Evolutionary conservation across 2,329 filamentous ascomycete genomes (phyloP).

Genomic region (Colletotrichum falcatum): DNA sequence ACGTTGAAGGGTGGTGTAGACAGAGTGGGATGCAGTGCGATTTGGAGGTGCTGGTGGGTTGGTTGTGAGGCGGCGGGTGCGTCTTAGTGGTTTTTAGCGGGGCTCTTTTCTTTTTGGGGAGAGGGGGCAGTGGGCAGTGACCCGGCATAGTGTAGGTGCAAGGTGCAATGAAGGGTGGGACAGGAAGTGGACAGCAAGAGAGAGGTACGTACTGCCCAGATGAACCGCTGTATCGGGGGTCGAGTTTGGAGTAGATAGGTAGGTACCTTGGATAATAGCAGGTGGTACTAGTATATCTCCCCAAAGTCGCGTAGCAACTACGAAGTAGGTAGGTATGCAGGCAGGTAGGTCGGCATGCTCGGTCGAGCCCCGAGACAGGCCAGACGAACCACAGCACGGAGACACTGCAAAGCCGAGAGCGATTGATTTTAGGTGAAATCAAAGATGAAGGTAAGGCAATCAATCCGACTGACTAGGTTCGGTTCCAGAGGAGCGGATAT

Average conservation of each 20-base stretch:
- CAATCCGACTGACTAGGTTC: constrained; percentile 1
- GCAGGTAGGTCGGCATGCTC: no score
- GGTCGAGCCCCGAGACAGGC: neutral
- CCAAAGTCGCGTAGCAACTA: no score
- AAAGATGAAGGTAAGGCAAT: neutral
- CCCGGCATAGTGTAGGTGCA: constrained; percentile 3
- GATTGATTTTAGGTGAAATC: neutral
- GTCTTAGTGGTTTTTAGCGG: constrained; percentile 39
- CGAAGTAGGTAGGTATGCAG: neutral
- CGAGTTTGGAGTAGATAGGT: neutral
- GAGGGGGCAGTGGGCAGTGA: constrained; percentile 1
- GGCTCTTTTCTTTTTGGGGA: constrained; percentile 36
- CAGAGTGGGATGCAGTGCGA: constrained; percentile 33
- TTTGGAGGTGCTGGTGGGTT: constrained; percentile 37
- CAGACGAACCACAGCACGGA: neutral
- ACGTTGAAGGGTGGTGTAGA: constrained; percentile 24
- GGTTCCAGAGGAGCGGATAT: neutral
- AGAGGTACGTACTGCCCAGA: constrained; percentile 32
- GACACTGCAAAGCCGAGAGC: neutral
- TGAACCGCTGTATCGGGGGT: constrained; percentile 8
- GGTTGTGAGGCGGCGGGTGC: constrained; percentile 35
- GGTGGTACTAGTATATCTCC: no score
- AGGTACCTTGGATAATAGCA: neutral
- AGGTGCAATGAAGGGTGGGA: constrained; percentile 19
- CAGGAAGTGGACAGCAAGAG: neutral